phyloP scores from a whole-genome alignment of 352 stramenopile species.

The Pythium phragmiticola region DNA sequence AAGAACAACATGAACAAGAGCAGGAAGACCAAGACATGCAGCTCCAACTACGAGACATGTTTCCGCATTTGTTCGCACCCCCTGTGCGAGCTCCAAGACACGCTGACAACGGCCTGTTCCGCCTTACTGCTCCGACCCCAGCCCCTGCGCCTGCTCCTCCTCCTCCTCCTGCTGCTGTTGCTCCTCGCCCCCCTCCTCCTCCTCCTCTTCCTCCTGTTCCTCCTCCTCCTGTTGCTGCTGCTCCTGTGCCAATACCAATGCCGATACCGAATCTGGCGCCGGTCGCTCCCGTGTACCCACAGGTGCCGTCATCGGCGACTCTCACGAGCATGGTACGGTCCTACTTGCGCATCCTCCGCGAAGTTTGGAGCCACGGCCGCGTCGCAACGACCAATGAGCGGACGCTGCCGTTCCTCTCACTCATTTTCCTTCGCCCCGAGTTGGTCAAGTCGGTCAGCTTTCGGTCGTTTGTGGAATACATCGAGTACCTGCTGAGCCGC shows the following conservation, averaged over 20 bases:
- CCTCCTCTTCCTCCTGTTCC: too few species aligned
- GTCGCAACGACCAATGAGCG: constrained; percentile 12
- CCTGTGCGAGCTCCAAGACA: too few species aligned
- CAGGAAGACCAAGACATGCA: too few species aligned
- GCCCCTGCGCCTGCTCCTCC: too few species aligned
- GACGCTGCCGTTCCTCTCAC: constrained; percentile 17
- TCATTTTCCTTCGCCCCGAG: constrained; percentile 36
- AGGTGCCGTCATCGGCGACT: constrained; percentile 6
- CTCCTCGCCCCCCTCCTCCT: too few species aligned
- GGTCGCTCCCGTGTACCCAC: not conserved
- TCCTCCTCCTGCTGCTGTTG: too few species aligned
- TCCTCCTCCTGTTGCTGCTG: too few species aligned
- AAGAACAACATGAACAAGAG: too few species aligned
- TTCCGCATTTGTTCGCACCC: too few species aligned
- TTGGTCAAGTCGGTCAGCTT: constrained; percentile 38
- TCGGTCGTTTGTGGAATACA: constrained; percentile 66
- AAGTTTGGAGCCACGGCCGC: constrained; percentile 16
- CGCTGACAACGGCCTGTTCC: too few species aligned
- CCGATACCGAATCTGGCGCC: not conserved
- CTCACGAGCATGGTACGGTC: constrained; percentile 16
- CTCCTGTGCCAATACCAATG: not conserved
- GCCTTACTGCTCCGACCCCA: too few species aligned
- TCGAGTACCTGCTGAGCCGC: constrained; percentile 49
- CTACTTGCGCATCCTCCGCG: constrained; percentile 16
- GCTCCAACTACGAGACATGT: too few species aligned